Evolutionary conservation across 129 eudicot genomes (phyloP).

Genomic region (Calendula officinalis): DNA sequence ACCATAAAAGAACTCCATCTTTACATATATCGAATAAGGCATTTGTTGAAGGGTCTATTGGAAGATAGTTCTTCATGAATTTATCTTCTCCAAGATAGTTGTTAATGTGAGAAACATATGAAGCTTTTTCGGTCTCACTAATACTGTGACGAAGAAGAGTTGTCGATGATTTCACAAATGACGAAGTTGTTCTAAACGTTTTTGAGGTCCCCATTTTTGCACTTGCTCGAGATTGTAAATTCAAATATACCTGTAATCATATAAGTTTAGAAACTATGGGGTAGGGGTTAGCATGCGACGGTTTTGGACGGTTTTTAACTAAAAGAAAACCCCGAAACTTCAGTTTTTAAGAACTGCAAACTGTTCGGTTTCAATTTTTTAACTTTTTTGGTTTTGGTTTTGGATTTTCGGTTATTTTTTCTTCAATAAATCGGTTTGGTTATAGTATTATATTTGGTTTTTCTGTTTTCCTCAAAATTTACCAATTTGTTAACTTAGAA

Average conservation of each 20-base stretch:
- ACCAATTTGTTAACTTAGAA: no score
- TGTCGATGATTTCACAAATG: conserved; percentile 57
- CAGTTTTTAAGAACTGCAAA: no score
- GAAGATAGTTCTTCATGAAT: conserved; percentile 54
- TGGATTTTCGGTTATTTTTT: no score
- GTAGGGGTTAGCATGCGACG: no score
- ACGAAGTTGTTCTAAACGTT: conserved; percentile 45
- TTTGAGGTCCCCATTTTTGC: conserved; percentile 47
- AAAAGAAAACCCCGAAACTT: no score
- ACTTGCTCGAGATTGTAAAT: conserved; percentile 44
- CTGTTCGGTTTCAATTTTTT: no score
- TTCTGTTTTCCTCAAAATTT: no score
- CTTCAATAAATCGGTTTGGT: no score
- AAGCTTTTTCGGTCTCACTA: conserved; percentile 56
- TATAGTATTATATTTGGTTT: no score
- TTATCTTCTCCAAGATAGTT: conserved; percentile 60
- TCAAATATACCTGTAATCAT: conserved; percentile 41
- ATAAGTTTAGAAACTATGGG: no score
- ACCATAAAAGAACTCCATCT: conserved; percentile 69
- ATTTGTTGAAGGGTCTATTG: conserved; percentile 49
- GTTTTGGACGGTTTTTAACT: no score
- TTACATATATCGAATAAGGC: conserved; percentile 52
- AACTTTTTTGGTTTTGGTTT: no score
- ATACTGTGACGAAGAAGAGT: conserved; percentile 59
- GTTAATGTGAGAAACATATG: conserved; percentile 61